phyloP scores from a whole-genome alignment of 2,329 filamentous ascomycete genomes.

The Hortaea werneckii region DNA sequence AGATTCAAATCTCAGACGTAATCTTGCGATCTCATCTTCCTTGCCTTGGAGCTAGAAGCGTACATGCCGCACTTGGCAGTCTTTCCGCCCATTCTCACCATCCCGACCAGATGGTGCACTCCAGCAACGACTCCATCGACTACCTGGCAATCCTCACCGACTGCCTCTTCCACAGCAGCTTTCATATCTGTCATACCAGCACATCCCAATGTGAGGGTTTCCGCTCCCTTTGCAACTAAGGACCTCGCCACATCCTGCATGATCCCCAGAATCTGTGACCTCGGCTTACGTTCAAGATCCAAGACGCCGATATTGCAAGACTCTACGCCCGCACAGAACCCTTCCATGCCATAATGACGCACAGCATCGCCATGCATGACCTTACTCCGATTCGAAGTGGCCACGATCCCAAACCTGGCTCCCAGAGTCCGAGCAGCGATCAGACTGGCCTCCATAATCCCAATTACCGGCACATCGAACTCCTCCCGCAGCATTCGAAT shows the following conservation, averaged over 20 bases:
- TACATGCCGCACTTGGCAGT: constrained; percentile 38
- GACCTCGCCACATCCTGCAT: constrained; percentile 31
- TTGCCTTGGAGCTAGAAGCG: constrained; percentile 29
- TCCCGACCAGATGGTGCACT: constrained; percentile 35
- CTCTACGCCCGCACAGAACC: constrained; percentile 35
- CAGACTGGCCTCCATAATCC: constrained; percentile 43
- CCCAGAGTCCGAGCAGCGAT: constrained; percentile 43
- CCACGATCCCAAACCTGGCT: constrained; percentile 36
- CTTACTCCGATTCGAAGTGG: constrained; percentile 30
- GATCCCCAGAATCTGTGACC: constrained; percentile 30
- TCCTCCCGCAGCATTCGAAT: constrained; percentile 39
- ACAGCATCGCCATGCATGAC: constrained; percentile 34
- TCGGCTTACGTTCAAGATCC: constrained; percentile 33
- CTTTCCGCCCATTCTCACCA: constrained; percentile 36
- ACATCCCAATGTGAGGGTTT: constrained; percentile 37
- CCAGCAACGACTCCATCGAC: constrained; percentile 43
- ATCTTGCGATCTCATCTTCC: constrained; percentile 30
- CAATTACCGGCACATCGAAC: constrained; percentile 34
- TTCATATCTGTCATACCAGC: constrained; percentile 42
- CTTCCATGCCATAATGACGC: constrained; percentile 31
- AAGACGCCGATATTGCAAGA: constrained; percentile 35
- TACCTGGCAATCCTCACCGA: constrained; percentile 37
- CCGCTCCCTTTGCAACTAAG: constrained; percentile 33
- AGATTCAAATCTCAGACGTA: constrained; percentile 20
- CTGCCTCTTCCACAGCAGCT: constrained; percentile 36